Evolutionary conservation across 1,284 basidiomycete species (phyloP).

Genomic region (Sporisorium sorghi): DNA sequence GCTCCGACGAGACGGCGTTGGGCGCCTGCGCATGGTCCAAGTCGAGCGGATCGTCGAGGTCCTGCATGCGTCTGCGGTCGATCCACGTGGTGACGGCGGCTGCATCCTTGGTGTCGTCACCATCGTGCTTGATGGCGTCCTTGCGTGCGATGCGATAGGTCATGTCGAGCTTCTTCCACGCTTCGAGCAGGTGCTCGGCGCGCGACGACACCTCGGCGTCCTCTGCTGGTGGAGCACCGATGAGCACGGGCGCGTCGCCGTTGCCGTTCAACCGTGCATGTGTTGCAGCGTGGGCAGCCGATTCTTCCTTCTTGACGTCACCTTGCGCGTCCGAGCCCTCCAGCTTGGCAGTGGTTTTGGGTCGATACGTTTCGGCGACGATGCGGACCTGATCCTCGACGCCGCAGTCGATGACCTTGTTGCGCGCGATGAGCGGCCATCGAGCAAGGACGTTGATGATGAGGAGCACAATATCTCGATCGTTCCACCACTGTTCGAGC

Average conservation of each 20-base stretch:
- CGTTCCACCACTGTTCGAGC: constrained; percentile 81
- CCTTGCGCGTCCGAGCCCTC: constrained; percentile 67
- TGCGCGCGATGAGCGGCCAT: constrained; percentile 88
- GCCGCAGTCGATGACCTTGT: constrained; percentile 86
- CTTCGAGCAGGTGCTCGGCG: constrained; percentile 75
- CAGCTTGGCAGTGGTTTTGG: constrained; percentile 22
- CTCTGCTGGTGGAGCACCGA: constrained; percentile 33
- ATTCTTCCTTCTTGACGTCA: constrained; percentile 14
- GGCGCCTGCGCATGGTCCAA: constrained; percentile 56
- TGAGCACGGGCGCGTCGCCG: constrained; percentile 1
- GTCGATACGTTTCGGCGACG: constrained; percentile 41
- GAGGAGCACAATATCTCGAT: constrained; percentile 80
- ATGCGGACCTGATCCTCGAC: constrained; percentile 59
- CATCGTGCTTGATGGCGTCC: constrained; percentile 71
- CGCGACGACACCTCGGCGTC: constrained; percentile 38
- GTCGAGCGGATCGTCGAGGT: constrained; percentile 46
- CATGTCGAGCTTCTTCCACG: constrained; percentile 81
- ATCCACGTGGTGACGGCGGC: constrained; percentile 25
- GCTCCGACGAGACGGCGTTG: constrained; percentile 52
- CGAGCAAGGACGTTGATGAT: constrained; percentile 67
- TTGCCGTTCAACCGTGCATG: neutral
- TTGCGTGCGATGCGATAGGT: constrained; percentile 80
- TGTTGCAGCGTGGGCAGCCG: neutral
- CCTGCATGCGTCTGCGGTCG: constrained; percentile 41
- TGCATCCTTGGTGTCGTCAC: constrained; percentile 36